Conservation (phyloP, 1,284 basidiomycete species). For the Trametes pubescens region DNA sequence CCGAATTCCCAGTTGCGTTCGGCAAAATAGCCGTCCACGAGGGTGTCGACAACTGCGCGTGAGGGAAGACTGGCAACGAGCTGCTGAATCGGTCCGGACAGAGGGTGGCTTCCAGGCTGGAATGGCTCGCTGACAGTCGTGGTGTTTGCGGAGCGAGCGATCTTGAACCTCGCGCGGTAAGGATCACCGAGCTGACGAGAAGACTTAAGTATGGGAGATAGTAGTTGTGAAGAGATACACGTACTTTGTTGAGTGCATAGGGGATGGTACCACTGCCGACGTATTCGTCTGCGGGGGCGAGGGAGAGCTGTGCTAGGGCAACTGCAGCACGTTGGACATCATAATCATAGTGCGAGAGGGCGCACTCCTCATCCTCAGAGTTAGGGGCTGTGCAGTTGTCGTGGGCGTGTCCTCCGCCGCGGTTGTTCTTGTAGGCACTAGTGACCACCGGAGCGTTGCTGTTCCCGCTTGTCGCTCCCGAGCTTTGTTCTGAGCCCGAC, state of each 20-base stretch:
- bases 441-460: not conserved
- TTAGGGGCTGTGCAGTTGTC: not conserved
- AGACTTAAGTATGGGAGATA: not conserved
- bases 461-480: not conserved
- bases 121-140: conserved; percentile 29
- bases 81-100: conserved; percentile 45
- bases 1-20: conserved; percentile 60
- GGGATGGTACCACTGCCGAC: conserved; percentile 42
- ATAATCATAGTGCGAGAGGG: conserved; percentile 34
- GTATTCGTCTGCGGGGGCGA: conserved; percentile 42
- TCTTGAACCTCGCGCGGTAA: conserved; percentile 30
- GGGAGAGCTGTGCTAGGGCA: conserved; percentile 43
- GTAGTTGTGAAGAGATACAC: not conserved
- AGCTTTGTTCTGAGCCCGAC: conserved; percentile 11
- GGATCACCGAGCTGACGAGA: conserved; percentile 39
- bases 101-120: conserved; percentile 31
- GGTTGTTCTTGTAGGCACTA: not conserved
- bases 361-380: conserved; percentile 23
- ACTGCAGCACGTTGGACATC: conserved; percentile 44
- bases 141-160: conserved; percentile 30
- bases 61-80: conserved; percentile 51
- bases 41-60: conserved; percentile 42
- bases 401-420: not conserved
- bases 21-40: conserved; percentile 52
- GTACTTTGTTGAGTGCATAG: conserved; percentile 42